These are phyloP conservation scores for Barnettozyma botsteinii DNA, from an alignment of 805 yeast genomes.

Conservation along the genomic window DNA sequence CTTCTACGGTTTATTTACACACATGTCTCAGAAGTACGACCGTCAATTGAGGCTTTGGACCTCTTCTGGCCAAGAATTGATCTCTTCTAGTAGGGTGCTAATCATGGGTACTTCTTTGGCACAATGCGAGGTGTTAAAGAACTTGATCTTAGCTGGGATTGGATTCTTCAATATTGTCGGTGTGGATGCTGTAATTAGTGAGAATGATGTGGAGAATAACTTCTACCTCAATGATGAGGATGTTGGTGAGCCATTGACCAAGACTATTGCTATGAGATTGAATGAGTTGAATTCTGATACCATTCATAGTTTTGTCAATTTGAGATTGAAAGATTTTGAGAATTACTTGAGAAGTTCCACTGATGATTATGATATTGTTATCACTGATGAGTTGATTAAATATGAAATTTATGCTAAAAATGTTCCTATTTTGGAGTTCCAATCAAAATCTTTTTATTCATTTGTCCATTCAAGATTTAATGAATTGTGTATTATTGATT, in stretches of 20 bases:
- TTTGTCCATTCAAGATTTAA: constrained; percentile 31
- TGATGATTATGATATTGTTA: constrained; percentile 40
- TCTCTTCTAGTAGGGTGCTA: constrained; percentile 1
- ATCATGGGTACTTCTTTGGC: constrained; percentile 5
- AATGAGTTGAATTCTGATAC: constrained; percentile 60
- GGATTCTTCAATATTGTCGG: constrained; percentile 63
- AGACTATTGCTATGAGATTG: constrained; percentile 35
- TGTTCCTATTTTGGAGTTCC: constrained; percentile 49
- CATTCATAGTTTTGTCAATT: constrained; percentile 12
- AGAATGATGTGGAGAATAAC: constrained; percentile 46
- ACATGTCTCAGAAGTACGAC: constrained; percentile 50
- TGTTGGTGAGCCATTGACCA: constrained; percentile 37
- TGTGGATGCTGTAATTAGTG: constrained; percentile 30
- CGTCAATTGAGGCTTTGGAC: constrained; percentile 91
- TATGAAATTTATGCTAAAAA: constrained; percentile 30
- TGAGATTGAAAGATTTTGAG: constrained; percentile 14
- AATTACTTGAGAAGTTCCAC: constrained; percentile 33
- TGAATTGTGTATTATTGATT: constrained; percentile 46
- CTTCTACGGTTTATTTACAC: too few species aligned
- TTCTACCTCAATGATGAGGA: constrained; percentile 51
- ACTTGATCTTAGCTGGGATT: constrained; percentile 69
- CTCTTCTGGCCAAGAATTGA: constrained; percentile 52
- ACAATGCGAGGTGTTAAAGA: constrained; percentile 60
- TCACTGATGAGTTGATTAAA: constrained; percentile 34
- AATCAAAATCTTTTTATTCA: constrained; percentile 63